Percentiles rank a stretch among this genome's conserved stretches.
These are phyloP conservation scores for Cryptococcus deneoformans DNA, from an alignment of 1,284 basidiomycete species.

Conservation along the genomic window DNA sequence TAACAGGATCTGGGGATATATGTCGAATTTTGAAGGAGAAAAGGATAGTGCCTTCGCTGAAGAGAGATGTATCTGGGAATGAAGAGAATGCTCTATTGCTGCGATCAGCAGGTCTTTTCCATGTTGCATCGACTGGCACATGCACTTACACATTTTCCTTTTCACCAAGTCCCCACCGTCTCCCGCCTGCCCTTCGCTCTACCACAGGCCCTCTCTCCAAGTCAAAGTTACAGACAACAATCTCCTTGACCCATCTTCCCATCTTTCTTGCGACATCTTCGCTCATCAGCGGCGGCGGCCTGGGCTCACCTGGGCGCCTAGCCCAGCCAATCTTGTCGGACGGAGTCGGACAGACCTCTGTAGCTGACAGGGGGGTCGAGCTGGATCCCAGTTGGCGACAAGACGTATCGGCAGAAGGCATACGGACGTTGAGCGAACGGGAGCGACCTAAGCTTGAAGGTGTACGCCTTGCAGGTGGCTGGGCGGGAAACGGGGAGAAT, in stretches of 20 bases:
- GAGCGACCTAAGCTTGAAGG: slow-evolving; percentile 19
- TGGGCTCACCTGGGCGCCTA: slow-evolving; percentile 30
- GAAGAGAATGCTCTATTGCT: slow-evolving; percentile 78
- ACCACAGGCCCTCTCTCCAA: slow-evolving; percentile 81
- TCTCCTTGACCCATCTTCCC: slow-evolving; percentile 71
- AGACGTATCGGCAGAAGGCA: slow-evolving; percentile 3
- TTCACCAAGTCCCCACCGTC: slow-evolving; percentile 62
- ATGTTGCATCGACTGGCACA: background rate
- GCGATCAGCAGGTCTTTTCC: background rate
- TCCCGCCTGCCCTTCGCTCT: slow-evolving; percentile 63
- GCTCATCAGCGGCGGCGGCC: slow-evolving; percentile 51
- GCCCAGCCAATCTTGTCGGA: slow-evolving; percentile 25
- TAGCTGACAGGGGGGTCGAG: slow-evolving; percentile 10
- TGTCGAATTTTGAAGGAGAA: slow-evolving; percentile 55
- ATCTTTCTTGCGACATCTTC: slow-evolving; percentile 56
- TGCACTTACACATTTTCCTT: slow-evolving; percentile 76
- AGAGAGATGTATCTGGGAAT: slow-evolving; percentile 85
- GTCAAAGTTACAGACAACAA: slow-evolving; percentile 85
- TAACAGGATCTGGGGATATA: slow-evolving; percentile 50
- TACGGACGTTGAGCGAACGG: slow-evolving; percentile 19
- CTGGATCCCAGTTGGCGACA: background rate
- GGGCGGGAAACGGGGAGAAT: background rate
- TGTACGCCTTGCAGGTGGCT: slow-evolving; percentile 7
- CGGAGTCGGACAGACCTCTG: slow-evolving; percentile 18
- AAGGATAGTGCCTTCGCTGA: slow-evolving; percentile 56